phyloP scores from a whole-genome alignment of 1,284 basidiomycete species.

The Marasmius tenuissimus region DNA sequence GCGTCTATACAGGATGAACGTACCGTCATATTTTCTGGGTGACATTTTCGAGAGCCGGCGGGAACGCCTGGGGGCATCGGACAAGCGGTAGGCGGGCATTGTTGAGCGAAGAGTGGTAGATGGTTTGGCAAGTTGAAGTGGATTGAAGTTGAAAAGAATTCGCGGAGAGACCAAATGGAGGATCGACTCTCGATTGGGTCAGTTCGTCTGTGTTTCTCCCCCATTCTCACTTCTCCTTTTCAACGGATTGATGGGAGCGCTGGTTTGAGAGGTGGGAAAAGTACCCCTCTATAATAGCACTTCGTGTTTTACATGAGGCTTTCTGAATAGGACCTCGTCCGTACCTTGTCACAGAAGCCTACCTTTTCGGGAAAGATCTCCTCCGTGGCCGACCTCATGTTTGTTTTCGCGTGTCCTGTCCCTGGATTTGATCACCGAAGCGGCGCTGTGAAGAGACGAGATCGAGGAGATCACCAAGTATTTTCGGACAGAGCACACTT shows the following conservation, averaged over 20 bases:
- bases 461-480: neutral
- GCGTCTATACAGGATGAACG: conserved; percentile 12
- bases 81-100: conserved; percentile 32
- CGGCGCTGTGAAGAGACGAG: too few species aligned
- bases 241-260: conserved; percentile 24
- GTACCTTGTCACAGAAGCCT: conserved; percentile 6
- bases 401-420: neutral
- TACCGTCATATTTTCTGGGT: conserved; percentile 29
- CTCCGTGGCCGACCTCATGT: neutral
- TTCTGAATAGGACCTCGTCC: conserved; percentile 16
- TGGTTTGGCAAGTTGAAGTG: neutral
- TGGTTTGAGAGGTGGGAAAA: conserved; percentile 9
- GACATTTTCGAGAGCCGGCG: conserved; percentile 34
- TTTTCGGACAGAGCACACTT: neutral
- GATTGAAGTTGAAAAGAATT: neutral
- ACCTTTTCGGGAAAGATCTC: neutral
- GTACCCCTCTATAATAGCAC: conserved; percentile 35
- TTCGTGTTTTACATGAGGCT: conserved; percentile 31
- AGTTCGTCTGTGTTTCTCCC: neutral
- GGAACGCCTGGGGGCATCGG: conserved; percentile 17
- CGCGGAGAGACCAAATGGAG: neutral
- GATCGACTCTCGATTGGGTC: neutral
- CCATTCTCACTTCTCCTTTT: conserved; percentile 30
- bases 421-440: too few species aligned
- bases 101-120: conserved; percentile 1